Evolutionary conservation across 345 rosid genomes (phyloP).

Genomic region (Melaleuca alternifolia): DNA sequence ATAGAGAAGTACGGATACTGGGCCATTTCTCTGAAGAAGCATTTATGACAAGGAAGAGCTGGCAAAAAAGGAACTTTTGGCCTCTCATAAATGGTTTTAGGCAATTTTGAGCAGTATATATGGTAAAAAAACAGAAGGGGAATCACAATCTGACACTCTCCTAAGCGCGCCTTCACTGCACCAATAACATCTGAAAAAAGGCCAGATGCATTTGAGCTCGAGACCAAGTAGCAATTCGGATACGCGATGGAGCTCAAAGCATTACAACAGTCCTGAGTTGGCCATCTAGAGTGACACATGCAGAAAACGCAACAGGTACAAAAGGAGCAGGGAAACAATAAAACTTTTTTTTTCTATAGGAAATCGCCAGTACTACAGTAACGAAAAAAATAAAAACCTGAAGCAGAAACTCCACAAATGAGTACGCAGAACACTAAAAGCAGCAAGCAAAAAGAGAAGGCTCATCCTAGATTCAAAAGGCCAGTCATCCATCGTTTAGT

Average conservation of each 20-base stretch:
- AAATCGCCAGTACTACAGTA: neutral
- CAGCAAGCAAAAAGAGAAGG: neutral
- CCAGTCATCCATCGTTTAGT: neutral
- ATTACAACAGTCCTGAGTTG: neutral
- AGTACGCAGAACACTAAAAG: neutral
- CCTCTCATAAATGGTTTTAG: neutral
- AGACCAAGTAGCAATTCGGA: neutral
- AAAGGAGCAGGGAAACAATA: neutral
- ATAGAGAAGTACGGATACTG: neutral
- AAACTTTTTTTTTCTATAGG: neutral
- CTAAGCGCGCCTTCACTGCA: neutral
- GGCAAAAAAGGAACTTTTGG: neutral
- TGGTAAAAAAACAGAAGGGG: neutral
- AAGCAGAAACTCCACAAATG: neutral
- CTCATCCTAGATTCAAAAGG: neutral
- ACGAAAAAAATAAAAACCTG: neutral
- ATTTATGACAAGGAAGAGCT: neutral
- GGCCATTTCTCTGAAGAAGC: neutral
- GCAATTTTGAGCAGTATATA: neutral
- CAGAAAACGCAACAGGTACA: neutral
- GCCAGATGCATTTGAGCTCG: neutral
- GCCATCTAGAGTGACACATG: neutral
- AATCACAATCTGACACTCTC: neutral
- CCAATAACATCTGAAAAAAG: neutral
- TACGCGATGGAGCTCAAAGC: neutral